phyloP scores from a whole-genome alignment of 2,329 filamentous ascomycete genomes.

The Xylaria digitata region DNA sequence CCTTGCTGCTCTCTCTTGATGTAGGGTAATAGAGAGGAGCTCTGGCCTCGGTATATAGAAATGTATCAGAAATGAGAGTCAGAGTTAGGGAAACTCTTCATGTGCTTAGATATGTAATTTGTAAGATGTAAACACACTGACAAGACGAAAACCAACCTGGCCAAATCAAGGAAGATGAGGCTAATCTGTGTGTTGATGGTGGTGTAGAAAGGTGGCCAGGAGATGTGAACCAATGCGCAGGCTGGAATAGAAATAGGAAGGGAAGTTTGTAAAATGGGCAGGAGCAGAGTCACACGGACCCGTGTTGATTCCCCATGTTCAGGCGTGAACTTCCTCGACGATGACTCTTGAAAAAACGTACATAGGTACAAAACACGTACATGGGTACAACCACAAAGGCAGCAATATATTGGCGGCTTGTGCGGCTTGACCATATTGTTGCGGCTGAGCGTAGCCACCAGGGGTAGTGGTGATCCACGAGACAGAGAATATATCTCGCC shows the following conservation, averaged over 20 bases:
- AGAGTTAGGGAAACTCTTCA: background rate
- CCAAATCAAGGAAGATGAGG: background rate
- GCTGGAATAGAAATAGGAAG: background rate
- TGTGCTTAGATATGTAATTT: background rate
- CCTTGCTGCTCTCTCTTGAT: background rate
- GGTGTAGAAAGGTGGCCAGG: background rate
- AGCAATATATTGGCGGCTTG: no score
- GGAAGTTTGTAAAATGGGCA: background rate
- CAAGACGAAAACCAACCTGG: background rate
- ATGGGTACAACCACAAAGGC: conserved; percentile 20
- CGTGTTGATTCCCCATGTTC: background rate
- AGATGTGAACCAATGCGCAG: background rate
- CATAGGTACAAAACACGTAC: conserved; percentile 32
- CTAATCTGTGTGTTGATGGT: background rate
- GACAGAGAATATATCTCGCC: conserved; percentile 3
- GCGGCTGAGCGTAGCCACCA: conserved; percentile 8
- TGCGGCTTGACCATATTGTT: conserved; percentile 16
- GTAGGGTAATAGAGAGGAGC: background rate
- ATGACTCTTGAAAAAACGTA: conserved; percentile 21
- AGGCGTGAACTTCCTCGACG: background rate
- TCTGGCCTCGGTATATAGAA: background rate
- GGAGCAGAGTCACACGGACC: background rate
- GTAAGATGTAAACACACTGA: background rate
- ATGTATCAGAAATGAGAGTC: background rate
- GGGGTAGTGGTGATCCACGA: conserved; percentile 7